Evolutionary conservation across 441 rosid genomes (phyloP), one percentile per base, ranked within the genome.

Genomic region (Mallotus repandus): DNA sequence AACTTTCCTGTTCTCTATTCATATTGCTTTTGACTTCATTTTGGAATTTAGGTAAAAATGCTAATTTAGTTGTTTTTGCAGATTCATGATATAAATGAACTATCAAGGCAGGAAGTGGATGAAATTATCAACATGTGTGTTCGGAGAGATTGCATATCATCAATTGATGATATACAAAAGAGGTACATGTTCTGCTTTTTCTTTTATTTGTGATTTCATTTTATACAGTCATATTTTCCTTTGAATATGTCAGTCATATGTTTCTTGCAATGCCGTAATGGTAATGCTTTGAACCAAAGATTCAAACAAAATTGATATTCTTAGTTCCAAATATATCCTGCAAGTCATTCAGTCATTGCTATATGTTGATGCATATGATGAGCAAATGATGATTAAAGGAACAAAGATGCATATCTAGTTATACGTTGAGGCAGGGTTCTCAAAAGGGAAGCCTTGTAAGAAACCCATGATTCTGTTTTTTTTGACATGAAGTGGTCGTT

Each of bases 61-160:
- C 48, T 59, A 69, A 50, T 64, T 21, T 48, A 5, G 63, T 68
- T 75, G 50, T 71, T 58, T 70, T 76, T 83, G 74, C 86, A 92
- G 99, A 89, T 95, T 78, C 91, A 82, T 60, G 96, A 93, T 80
- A 86, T 95, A 84, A 95, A 91, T 79, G 98, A 95, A 79, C 87
- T 91, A 61, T 95, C 99, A 77, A 88, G 99, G 75, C 98, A 92
- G 86, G 99, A 95, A 78, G 98, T 95, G 66, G 98, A 95, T 84
- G 94, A 88, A 77, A 86, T 92, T 62, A 92, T 95, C 70, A 89
- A 80, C 74, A 83, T 89, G 85, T 92, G 88, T 80, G 85, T 79
- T 77, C 84, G 78, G 78, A 86, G 84, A 74, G 90, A 89, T 72
- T 77, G 71, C 77, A 83, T 84, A 79, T 85, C 90, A 61, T 82